These are phyloP conservation scores for Saccharomyces pastorianus DNA, from an alignment of 1,139 yeast genomes.

Conservation along the genomic window DNA sequence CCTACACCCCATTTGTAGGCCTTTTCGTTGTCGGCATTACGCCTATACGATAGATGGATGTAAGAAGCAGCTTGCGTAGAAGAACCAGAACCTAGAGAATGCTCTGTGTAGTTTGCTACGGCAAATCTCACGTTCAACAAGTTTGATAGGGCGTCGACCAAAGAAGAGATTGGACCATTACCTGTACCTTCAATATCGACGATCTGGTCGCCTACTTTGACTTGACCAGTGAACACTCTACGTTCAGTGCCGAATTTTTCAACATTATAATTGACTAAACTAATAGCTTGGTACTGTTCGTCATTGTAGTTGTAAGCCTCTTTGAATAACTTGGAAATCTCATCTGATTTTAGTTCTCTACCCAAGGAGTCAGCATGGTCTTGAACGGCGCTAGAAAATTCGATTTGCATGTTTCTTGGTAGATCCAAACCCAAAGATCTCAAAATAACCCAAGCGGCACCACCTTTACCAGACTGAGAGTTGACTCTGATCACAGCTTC, in stretches of 20 bases:
- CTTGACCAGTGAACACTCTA: slow-evolving; percentile 45
- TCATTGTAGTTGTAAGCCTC: slow-evolving; percentile 57
- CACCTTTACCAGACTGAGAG: slow-evolving; percentile 97
- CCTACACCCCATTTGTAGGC: slow-evolving; percentile 86
- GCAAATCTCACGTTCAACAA: slow-evolving; percentile 53
- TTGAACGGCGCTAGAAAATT: slow-evolving; percentile 81
- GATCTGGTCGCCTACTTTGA: slow-evolving; percentile 41
- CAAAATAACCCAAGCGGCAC: slow-evolving; percentile 94
- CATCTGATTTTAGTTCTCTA: slow-evolving; percentile 71
- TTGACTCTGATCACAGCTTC: slow-evolving; percentile 97
- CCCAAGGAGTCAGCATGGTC: slow-evolving; percentile 72
- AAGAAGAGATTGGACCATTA: slow-evolving; percentile 93
- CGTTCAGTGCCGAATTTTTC: slow-evolving; percentile 36
- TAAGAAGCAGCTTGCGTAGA: slow-evolving; percentile 85
- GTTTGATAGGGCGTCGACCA: slow-evolving; percentile 64
- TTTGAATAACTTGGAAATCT: slow-evolving; percentile 70
- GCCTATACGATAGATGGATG: slow-evolving; percentile 51
- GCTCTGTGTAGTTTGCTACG: slow-evolving; percentile 83
- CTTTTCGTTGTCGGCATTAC: slow-evolving; percentile 37
- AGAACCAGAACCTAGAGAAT: slow-evolving; percentile 83
- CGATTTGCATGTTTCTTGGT: slow-evolving; percentile 87
- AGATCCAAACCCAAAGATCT: slow-evolving; percentile 82
- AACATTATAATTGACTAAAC: slow-evolving; percentile 45
- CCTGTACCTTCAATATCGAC: slow-evolving; percentile 61
- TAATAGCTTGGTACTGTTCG: slow-evolving; percentile 29